A percentile compares a stretch with the other conserved stretches of the same genome.
phyloP scores from a whole-genome alignment of 2,329 filamentous ascomycete genomes.

The Fusarium nisikadoi region DNA sequence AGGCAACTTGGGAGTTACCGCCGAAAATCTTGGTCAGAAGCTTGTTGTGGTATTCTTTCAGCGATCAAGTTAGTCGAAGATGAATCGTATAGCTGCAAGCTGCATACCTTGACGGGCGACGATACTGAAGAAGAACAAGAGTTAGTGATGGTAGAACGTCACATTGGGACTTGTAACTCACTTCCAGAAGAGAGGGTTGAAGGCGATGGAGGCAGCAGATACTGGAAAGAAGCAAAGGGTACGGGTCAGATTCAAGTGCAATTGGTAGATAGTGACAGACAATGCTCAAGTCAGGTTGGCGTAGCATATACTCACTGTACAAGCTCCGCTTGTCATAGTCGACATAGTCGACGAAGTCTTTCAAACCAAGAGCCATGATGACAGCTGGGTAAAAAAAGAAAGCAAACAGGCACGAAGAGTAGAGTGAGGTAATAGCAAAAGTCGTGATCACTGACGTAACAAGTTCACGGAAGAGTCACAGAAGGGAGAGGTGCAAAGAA shows the following conservation, averaged over 20 bases:
- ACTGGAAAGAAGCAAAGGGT: slow-evolving; percentile 62
- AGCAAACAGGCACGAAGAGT: neutral
- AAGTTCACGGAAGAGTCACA: slow-evolving; percentile 33
- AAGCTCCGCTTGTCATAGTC: slow-evolving; percentile 76
- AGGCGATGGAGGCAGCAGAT: slow-evolving; percentile 82
- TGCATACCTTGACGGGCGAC: slow-evolving; percentile 80
- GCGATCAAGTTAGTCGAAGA: slow-evolving; percentile 28
- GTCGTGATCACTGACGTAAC: slow-evolving; percentile 32
- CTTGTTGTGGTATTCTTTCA: slow-evolving; percentile 88
- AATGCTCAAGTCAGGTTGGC: slow-evolving; percentile 7
- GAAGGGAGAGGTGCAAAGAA: neutral
- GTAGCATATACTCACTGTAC: slow-evolving; percentile 62
- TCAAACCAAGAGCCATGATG: slow-evolving; percentile 54
- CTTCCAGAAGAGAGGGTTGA: slow-evolving; percentile 99
- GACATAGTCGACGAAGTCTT: slow-evolving; percentile 69
- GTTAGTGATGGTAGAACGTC: slow-evolving; percentile 47
- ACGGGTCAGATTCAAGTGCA: slow-evolving; percentile 24
- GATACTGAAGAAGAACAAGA: slow-evolving; percentile 65
- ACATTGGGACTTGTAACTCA: slow-evolving; percentile 61
- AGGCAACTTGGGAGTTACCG: slow-evolving; percentile 80
- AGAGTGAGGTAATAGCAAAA: slow-evolving; percentile 6
- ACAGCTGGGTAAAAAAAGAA: neutral
- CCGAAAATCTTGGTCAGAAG: slow-evolving; percentile 87
- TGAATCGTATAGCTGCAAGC: neutral
- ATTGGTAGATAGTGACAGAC: neutral